These are phyloP conservation scores for Leishmania mexicana DNA, from an alignment of 208 protist species.

Conservation along the genomic window DNA sequence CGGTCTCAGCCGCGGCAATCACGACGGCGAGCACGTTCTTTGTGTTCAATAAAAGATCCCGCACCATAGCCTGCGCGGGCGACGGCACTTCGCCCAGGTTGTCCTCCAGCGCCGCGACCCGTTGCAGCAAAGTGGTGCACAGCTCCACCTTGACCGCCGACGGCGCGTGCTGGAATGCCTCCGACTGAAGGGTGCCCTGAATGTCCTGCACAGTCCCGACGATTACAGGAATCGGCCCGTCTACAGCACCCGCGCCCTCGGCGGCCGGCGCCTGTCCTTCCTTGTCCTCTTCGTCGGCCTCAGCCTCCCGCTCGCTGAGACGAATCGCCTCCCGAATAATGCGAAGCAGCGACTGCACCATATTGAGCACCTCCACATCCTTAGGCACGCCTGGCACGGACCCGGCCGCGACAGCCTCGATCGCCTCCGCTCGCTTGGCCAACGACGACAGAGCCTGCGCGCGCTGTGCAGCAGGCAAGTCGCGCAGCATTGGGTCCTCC, in stretches of 20 bases:
- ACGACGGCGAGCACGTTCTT: slow-evolving; percentile 1
- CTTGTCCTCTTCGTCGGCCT: background rate
- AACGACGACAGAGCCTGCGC: slow-evolving; percentile 13
- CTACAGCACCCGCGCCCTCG: background rate
- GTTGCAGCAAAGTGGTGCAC: slow-evolving; percentile 13
- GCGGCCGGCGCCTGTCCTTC: slow-evolving; percentile 5
- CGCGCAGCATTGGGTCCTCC: slow-evolving; percentile 17
- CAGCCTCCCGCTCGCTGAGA: slow-evolving; percentile 2
- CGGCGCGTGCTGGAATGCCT: slow-evolving; percentile 21
- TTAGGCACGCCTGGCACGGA: background rate
- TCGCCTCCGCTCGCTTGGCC: slow-evolving; percentile 4
- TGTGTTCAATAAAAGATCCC: slow-evolving; percentile 21
- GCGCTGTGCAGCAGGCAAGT: slow-evolving; percentile 21
- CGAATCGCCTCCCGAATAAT: slow-evolving; percentile 7
- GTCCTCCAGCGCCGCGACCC: slow-evolving; percentile 17
- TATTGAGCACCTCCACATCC: slow-evolving; percentile 8
- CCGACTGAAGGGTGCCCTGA: slow-evolving; percentile 19
- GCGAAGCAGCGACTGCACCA: slow-evolving; percentile 20
- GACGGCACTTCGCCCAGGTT: slow-evolving; percentile 11
- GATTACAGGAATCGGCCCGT: slow-evolving; percentile 9
- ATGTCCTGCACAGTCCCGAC: slow-evolving; percentile 20
- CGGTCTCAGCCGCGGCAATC: background rate
- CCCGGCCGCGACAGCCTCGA: slow-evolving; percentile 16
- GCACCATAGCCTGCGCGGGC: slow-evolving; percentile 9
- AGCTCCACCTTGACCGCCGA: slow-evolving; percentile 15